phyloP scores from a whole-genome alignment of 768 basidiomycete species.

The Boletus fagicola region DNA sequence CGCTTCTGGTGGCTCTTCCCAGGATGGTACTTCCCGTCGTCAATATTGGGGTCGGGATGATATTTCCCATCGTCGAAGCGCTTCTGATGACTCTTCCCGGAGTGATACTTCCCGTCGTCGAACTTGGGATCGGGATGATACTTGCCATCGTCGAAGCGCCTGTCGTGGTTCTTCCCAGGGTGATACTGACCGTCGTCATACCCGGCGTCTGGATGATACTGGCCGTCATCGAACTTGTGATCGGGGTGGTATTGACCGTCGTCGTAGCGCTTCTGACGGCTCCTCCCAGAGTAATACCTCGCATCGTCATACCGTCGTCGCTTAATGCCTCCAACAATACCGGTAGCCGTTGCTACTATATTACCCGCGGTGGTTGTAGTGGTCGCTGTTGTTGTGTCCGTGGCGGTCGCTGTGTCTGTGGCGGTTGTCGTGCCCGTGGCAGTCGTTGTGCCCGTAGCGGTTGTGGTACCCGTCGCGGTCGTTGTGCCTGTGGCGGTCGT shows the following conservation, averaged over 20 bases:
- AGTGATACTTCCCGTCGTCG: neutral
- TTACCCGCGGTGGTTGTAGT: neutral
- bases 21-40: neutral
- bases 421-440: neutral
- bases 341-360: neutral
- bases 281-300: neutral
- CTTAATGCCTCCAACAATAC: neutral
- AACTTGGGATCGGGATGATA: slow-evolving; percentile 11
- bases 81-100: neutral
- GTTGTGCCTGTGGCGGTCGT: neutral
- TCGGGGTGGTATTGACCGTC: slow-evolving; percentile 15
- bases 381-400: neutral
- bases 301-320: neutral
- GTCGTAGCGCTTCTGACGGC: slow-evolving; percentile 3
- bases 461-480: neutral
- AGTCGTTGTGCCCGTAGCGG: neutral
- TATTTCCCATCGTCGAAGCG: slow-evolving; percentile 21
- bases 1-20: neutral
- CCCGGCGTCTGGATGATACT: slow-evolving; percentile 7
- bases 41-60: slow-evolving; percentile 2
- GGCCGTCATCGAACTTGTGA: neutral
- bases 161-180: neutral
- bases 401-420: neutral
- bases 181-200: slow-evolving; percentile 10
- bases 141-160: slow-evolving; percentile 14